These are phyloP conservation scores for Solanum paucissectum DNA, from an alignment of 257 asterid genomes.

Conservation along the genomic window DNA sequence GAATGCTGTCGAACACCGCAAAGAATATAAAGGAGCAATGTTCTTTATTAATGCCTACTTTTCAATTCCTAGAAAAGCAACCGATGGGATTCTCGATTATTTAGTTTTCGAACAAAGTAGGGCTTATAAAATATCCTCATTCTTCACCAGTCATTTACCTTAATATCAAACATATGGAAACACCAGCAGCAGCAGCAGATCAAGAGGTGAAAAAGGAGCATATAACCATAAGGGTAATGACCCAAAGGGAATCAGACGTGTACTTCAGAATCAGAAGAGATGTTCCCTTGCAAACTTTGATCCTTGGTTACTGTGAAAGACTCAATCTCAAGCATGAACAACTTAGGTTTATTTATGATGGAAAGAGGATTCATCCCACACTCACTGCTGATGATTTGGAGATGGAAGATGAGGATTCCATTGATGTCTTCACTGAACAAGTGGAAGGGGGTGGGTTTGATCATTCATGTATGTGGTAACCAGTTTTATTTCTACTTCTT, in stretches of 20 bases:
- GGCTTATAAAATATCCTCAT: background rate
- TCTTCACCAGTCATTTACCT: background rate
- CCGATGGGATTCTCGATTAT: background rate
- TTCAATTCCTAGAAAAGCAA: background rate
- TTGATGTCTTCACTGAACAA: background rate
- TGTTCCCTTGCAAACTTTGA: background rate
- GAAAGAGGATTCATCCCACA: background rate
- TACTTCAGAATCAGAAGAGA: background rate
- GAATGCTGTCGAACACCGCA: background rate
- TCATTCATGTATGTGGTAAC: background rate
- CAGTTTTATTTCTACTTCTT: background rate
- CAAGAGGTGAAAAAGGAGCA: background rate
- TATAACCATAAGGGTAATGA: background rate
- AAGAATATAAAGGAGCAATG: background rate
- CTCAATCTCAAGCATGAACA: background rate
- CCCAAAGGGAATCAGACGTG: background rate
- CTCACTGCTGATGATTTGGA: background rate
- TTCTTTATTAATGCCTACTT: background rate
- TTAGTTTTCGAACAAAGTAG: background rate
- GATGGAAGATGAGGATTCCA: background rate
- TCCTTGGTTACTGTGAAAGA: background rate
- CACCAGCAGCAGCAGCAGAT: background rate
- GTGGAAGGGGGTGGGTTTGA: background rate
- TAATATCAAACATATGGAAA: background rate
- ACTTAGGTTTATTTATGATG: background rate